phyloP scores from a whole-genome alignment of 2,329 filamentous ascomycete genomes.

The Blastomyces silverae region DNA sequence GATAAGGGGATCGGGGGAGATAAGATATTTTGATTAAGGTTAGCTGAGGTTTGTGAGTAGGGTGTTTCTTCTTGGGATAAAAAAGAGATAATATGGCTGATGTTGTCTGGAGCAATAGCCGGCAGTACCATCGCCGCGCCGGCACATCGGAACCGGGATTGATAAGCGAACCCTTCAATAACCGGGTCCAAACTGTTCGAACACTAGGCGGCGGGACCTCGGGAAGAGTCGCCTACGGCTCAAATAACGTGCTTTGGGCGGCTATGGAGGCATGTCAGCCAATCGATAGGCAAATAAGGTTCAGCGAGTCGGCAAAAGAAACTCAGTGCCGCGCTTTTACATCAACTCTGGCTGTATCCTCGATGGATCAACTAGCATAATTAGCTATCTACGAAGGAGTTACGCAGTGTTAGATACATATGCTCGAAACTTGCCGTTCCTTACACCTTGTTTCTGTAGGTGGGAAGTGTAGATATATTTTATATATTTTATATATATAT shows the following conservation, averaged over 20 bases:
- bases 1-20: neutral
- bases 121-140: neutral
- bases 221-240: neutral
- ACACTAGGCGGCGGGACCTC: neutral
- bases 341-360: no score
- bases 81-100: neutral
- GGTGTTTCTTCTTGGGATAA: neutral
- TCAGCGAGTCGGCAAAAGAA: neutral
- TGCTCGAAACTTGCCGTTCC: no score
- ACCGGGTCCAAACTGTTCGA: no score
- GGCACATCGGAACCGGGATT: neutral
- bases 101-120: neutral
- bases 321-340: no score
- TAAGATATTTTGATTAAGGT: no score
- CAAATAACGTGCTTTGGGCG: neutral
- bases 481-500: no score
- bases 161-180: neutral
- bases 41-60: neutral
- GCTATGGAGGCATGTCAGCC: neutral
- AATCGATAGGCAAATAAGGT: neutral
- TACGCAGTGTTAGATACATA: no score
- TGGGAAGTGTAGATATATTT: no score
- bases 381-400: no score
- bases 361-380: no score
- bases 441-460: no score